Conservation (phyloP, 805 yeast genomes). For the Wickerhamiella cacticola region DNA sequence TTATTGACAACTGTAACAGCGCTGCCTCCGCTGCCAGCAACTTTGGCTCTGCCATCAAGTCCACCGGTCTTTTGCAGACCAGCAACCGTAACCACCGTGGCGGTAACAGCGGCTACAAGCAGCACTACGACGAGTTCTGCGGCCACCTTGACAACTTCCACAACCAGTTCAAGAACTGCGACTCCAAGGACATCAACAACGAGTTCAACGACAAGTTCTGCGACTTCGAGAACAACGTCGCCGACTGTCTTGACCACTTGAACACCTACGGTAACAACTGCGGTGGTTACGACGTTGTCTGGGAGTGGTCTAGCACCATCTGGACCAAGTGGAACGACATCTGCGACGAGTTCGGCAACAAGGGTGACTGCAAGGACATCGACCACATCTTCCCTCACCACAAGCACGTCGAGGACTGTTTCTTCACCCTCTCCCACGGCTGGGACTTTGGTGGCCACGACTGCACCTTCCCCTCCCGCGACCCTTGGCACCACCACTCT, state of each 20-base stretch:
- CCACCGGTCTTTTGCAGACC: neutral
- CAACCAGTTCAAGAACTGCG: neutral
- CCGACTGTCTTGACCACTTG: neutral
- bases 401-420: neutral
- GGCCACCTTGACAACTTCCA: conserved; percentile 2
- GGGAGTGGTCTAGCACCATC: conserved; percentile 2
- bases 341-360: conserved; percentile 1
- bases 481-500: conserved; percentile 2
- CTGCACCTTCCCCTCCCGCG: conserved; percentile 2
- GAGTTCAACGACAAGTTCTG: conserved; percentile 5
- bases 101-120: neutral
- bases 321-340: conserved; percentile 7
- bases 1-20: neutral
- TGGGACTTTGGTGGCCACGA: conserved; percentile 4
- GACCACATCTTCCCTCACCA: conserved; percentile 1
- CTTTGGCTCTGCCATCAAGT: neutral
- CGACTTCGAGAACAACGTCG: conserved; percentile 7
- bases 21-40: conserved; percentile 5
- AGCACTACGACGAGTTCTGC: conserved; percentile 1
- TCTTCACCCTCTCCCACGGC: conserved; percentile 1
- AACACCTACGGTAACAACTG: neutral
- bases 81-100: neutral
- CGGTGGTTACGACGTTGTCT: conserved; percentile 7
- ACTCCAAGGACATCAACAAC: neutral
- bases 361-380: conserved; percentile 7